These are phyloP conservation scores for Trifolium pratense DNA, from an alignment of 306 rosid genomes.

Conservation along the genomic window DNA sequence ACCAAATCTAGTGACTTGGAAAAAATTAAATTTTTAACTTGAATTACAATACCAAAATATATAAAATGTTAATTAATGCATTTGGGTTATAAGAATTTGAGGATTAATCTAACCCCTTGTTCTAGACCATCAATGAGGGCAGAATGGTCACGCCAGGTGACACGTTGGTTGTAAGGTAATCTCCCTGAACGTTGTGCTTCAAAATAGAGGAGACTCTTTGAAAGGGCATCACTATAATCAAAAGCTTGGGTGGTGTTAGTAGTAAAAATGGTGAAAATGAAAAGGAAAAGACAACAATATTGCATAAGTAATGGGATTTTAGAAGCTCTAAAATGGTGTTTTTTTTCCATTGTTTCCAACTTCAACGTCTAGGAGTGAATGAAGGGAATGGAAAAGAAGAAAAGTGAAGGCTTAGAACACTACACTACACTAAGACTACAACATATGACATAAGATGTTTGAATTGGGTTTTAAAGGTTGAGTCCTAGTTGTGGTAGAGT, in stretches of 20 bases:
- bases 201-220: slow-evolving; percentile 88
- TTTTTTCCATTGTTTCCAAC: slow-evolving; percentile 11
- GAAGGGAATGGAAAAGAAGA: slow-evolving; percentile 47
- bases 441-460: slow-evolving; percentile 27
- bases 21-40: slow-evolving; percentile 28
- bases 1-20: too few species aligned
- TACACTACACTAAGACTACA: neutral
- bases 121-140: slow-evolving; percentile 97
- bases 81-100: slow-evolving; percentile 8
- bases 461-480: slow-evolving; percentile 39
- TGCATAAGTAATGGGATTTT: too few species aligned
- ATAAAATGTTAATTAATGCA: neutral
- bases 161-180: slow-evolving; percentile 91
- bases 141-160: slow-evolving; percentile 89
- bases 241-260: slow-evolving; percentile 45
- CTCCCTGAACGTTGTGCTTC: slow-evolving; percentile 97
- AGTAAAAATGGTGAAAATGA: slow-evolving; percentile 43
- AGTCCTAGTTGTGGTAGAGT: slow-evolving; percentile 34
- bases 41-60: slow-evolving; percentile 25
- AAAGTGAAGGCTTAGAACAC: slow-evolving; percentile 10
- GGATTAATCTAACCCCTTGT: slow-evolving; percentile 67
- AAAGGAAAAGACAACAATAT: slow-evolving; percentile 46
- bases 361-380: slow-evolving; percentile 67
- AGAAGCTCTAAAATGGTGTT: too few species aligned
- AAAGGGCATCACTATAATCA: slow-evolving; percentile 79